Evolutionary conservation across 345 rosid genomes (phyloP).

Genomic region (Eucalyptus erythrocorys): DNA sequence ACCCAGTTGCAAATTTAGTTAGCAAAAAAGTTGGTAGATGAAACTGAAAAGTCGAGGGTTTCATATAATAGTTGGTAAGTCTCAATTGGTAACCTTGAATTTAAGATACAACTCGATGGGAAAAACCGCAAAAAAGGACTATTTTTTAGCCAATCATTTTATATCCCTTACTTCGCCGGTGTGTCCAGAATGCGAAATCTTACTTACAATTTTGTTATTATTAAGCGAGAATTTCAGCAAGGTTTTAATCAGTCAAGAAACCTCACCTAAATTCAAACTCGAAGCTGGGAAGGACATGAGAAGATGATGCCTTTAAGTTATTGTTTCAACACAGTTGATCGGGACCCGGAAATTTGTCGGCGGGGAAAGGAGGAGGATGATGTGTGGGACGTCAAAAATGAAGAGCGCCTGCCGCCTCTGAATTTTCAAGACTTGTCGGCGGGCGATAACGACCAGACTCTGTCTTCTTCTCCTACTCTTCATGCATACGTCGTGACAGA

Average conservation of each 20-base stretch:
- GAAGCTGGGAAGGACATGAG: not conserved
- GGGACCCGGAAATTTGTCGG: not conserved
- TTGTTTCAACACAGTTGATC: not conserved
- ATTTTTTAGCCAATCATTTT: not conserved
- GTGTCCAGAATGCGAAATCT: not conserved
- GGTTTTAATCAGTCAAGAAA: not conserved
- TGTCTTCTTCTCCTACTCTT: not conserved
- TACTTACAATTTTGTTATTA: not conserved
- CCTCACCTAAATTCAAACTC: too few species aligned
- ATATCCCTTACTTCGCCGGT: not conserved
- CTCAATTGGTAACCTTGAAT: fast-evolving
- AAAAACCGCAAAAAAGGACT: not conserved
- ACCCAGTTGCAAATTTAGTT: not conserved
- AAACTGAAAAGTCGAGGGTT: not conserved
- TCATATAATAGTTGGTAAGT: not conserved
- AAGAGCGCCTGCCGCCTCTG: not conserved
- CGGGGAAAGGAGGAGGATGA: not conserved
- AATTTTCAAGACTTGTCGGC: not conserved
- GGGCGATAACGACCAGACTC: not conserved
- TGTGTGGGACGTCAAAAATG: not conserved
- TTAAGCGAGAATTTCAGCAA: not conserved
- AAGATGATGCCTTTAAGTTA: not conserved
- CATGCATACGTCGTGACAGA: not conserved
- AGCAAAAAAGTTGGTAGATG: not conserved
- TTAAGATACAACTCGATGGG: not conserved